Conservation (phyloP, 2,329 filamentous ascomycete genomes). For the Coniella lustricola region DNA sequence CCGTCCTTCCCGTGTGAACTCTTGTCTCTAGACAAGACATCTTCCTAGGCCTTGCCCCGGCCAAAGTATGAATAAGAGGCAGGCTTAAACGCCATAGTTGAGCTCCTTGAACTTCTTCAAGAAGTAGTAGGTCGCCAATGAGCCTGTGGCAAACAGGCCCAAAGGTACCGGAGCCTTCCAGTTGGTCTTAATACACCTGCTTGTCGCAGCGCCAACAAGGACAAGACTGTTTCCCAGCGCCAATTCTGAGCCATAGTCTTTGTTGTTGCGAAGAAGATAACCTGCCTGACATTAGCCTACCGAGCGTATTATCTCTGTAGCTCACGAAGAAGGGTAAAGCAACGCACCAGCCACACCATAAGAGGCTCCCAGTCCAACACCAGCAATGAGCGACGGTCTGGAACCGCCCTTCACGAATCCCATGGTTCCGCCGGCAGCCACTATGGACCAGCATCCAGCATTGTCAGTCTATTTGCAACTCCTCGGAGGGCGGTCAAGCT, state of each 20-base stretch:
- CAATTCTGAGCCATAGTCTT: slow-evolving; percentile 35
- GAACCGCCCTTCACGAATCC: slow-evolving; percentile 26
- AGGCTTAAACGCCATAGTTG: slow-evolving; percentile 28
- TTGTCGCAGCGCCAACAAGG: slow-evolving; percentile 30
- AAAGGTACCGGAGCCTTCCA: slow-evolving; percentile 30
- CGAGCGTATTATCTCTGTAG: background rate
- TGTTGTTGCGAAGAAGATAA: slow-evolving; percentile 35
- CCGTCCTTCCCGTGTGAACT: too few relatives aligned
- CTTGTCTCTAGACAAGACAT: too few relatives aligned
- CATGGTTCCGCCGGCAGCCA: slow-evolving; percentile 27
- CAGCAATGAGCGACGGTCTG: slow-evolving; percentile 27
- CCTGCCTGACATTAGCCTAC: slow-evolving; percentile 20
- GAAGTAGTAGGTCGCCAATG: slow-evolving; percentile 33
- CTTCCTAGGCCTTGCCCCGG: too few relatives aligned
- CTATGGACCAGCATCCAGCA: slow-evolving; percentile 18
- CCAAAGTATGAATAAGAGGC: background rate
- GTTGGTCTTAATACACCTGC: slow-evolving; percentile 32
- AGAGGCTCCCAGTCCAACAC: slow-evolving; percentile 25
- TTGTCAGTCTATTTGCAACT: background rate
- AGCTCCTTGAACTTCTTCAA: slow-evolving; percentile 36
- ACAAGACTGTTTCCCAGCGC: slow-evolving; percentile 33
- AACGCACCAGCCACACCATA: slow-evolving; percentile 25
- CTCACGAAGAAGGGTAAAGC: background rate
- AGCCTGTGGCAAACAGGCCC: slow-evolving; percentile 26
- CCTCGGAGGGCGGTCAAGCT: background rate